A percentile compares a stretch with the other conserved stretches of the same genome.
phyloP scores from a whole-genome alignment of 2,329 filamentous ascomycete genomes.

The Hymenoscyphus fructigenus region DNA sequence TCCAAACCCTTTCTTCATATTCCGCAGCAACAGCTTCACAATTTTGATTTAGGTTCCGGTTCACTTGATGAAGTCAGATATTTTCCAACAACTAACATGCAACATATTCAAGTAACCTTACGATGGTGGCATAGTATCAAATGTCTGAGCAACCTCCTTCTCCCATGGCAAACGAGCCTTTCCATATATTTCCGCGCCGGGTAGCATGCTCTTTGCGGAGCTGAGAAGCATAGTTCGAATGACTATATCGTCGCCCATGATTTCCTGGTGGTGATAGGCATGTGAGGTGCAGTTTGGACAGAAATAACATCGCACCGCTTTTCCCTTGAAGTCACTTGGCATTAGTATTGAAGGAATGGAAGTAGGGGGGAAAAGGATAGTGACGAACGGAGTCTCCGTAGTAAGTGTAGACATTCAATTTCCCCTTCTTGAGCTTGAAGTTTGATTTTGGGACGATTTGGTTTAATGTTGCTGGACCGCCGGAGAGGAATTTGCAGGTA shows the following conservation, averaged over 20 bases:
- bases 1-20: background rate
- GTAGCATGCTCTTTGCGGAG: conserved; percentile 46
- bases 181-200: conserved; percentile 54
- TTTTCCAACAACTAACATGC: background rate
- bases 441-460: conserved; percentile 35
- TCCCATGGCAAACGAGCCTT: conserved; percentile 53
- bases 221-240: conserved; percentile 51
- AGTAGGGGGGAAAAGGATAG: background rate
- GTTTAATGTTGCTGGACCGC: conserved; percentile 64
- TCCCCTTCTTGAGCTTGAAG: conserved; percentile 52
- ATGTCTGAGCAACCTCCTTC: conserved; percentile 49
- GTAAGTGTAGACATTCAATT: conserved; percentile 53
- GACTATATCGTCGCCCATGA: conserved; percentile 51
- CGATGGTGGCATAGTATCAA: conserved; percentile 44
- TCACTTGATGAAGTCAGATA: conserved; percentile 6
- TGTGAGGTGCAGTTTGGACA: conserved; percentile 54
- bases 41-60: conserved; percentile 4
- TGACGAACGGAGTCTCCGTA: conserved; percentile 50
- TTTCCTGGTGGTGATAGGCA: conserved; percentile 53
- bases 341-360: background rate
- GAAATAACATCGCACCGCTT: conserved; percentile 56
- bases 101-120: conserved; percentile 7
- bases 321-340: conserved; percentile 39
- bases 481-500: conserved; percentile 64
- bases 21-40: background rate